Conservation (phyloP, 495 filamentous ascomycete genomes). For the Talaromyces wortmannii region DNA sequence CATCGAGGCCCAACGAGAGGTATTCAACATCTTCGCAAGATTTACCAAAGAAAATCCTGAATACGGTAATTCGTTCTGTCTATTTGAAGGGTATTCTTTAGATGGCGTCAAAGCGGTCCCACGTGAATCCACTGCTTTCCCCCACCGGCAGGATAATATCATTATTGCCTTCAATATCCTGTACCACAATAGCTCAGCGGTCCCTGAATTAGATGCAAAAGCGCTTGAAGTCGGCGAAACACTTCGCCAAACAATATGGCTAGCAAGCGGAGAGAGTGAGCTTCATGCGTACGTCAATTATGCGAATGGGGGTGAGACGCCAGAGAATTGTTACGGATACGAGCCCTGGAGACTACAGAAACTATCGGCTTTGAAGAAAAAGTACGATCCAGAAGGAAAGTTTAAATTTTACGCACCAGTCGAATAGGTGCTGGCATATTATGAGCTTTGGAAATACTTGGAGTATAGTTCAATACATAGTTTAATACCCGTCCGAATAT, state of each 20-base stretch:
- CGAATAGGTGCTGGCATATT: background rate
- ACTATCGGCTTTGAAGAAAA: constrained; percentile 40
- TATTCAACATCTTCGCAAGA: constrained; percentile 31
- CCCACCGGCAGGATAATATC: constrained; percentile 34
- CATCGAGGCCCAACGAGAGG: constrained; percentile 27
- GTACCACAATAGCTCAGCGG: constrained; percentile 1
- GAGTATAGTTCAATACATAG: too few relatives aligned
- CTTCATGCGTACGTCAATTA: constrained; percentile 54
- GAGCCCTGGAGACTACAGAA: constrained; percentile 39
- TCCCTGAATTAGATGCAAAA: constrained; percentile 20
- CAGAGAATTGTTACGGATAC: constrained; percentile 39
- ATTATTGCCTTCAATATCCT: constrained; percentile 23
- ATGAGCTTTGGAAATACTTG: too few relatives aligned
- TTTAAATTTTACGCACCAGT: constrained; percentile 51
- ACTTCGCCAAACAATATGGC: constrained; percentile 32
- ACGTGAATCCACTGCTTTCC: constrained; percentile 29
- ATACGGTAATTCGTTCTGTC: constrained; percentile 36
- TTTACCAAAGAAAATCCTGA: constrained; percentile 18
- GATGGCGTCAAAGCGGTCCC: constrained; percentile 35
- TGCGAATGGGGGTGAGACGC: constrained; percentile 45
- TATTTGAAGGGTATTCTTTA: constrained; percentile 49
- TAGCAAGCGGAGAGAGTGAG: constrained; percentile 25
- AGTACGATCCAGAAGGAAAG: constrained; percentile 45
- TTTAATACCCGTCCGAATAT: too few relatives aligned
- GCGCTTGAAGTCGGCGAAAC: constrained; percentile 6